Evolutionary conservation across 306 rosid genomes (phyloP).

Genomic region (Leucaena leucocephala): DNA sequence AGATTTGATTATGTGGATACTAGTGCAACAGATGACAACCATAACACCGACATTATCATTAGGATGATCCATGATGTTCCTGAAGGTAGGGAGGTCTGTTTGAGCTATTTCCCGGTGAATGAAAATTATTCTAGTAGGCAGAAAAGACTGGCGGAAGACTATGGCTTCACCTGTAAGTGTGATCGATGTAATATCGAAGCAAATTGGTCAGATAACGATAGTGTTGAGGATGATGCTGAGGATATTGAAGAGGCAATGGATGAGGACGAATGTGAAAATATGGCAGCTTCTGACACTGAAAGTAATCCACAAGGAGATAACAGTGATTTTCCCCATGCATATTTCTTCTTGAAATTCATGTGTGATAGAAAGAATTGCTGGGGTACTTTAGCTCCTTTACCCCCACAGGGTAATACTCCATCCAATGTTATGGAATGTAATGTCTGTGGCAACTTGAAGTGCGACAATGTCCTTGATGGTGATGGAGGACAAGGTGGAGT

Average conservation of each 20-base stretch:
- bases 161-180: conserved; percentile 74
- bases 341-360: conserved; percentile 78
- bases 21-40: conserved; percentile 18
- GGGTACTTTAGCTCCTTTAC: conserved; percentile 80
- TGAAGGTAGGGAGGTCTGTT: conserved; percentile 79
- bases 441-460: conserved; percentile 65
- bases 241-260: conserved; percentile 56
- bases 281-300: conserved; percentile 46
- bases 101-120: conserved; percentile 85
- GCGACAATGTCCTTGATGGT: conserved; percentile 36
- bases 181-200: conserved; percentile 82
- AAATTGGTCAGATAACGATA: conserved; percentile 69
- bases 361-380: conserved; percentile 62
- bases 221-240: conserved; percentile 41
- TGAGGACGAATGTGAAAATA: conserved; percentile 47
- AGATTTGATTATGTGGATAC: conserved; percentile 76
- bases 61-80: conserved; percentile 85
- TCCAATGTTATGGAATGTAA: conserved; percentile 70
- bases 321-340: conserved; percentile 75
- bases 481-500: conserved; percentile 43
- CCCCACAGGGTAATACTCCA: conserved; percentile 49
- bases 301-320: conserved; percentile 36
- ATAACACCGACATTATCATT: conserved; percentile 62
- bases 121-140: conserved; percentile 60
- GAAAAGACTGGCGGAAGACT: conserved; percentile 72